Evolutionary conservation across 768 basidiomycete genomes (phyloP), one percentile per base, ranked within the genome.

Genomic region (Cystofilobasidium ferigula): DNA sequence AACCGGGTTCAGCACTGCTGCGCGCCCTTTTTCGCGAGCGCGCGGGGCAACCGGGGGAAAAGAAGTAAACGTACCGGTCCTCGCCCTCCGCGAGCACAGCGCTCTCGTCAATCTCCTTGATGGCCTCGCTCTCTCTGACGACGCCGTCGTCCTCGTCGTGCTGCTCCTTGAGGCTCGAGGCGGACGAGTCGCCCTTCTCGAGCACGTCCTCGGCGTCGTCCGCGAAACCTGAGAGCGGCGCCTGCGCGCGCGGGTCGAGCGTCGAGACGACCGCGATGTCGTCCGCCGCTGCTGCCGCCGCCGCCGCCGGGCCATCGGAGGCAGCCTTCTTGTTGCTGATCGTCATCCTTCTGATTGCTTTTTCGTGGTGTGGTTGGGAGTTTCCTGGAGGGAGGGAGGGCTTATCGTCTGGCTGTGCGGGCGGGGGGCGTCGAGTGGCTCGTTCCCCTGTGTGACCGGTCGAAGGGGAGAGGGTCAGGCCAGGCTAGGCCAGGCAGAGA

Each of bases 61-160:
- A 42, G 30, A 16, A n/a, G 14, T 57, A 47, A 13, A 69, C 67
- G 42, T 38, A 72, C 67, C 75, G 66, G 43, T 77, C 74, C 69
- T 76, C 75, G 13, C 73, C 73, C 54, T 75, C 71, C 0, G 73
- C 76, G 24, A 59, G 60, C 0, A 75, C 71, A 36, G 54, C 64
- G 8, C 53, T 32, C 54, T 73, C 71, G 62, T 72, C 68, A 20
- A 73, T 56, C 57, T 72, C 70, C 36, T 53, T 59, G 56, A 45
- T 38, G 35, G 30, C 58, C 13, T 47, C 63, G 42, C 47, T 48
- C 42, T 28, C 56, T 7, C 45, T 38, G 30, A 59, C 26, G 14
- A n/a, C 35, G 20, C 45, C 63, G 42, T 28, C 34, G 34, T 40
- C 56, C 28, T 3, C 24, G 34, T 20, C 38, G 58, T 28, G n/a